Evolutionary conservation across 352 stramenopile genomes (phyloP), one percentile per base, ranked within the genome.

Genomic region (Phytophthora nicotianae): DNA sequence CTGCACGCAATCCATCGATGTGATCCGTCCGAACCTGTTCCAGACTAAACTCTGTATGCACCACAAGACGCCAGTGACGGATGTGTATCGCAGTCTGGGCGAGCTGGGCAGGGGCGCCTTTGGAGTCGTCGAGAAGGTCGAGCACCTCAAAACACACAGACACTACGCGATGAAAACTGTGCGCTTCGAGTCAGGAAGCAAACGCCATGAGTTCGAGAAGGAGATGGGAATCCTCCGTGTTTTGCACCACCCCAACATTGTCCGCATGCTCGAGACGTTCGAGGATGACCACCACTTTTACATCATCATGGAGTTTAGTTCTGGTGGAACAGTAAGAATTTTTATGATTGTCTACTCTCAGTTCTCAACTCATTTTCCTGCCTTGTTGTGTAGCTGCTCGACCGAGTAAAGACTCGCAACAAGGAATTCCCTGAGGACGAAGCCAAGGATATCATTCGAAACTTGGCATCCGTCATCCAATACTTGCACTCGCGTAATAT

Each of bases 241-340:
- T 1, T 49, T 94, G 45, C 85, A 94, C 54, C 85, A 94, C 52
- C 81, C 83, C 17, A 90, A 87, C 50, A 92, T 94, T 37, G 85
- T 94, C 54, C 76, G 77, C 16, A 89, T 94, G 75, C 43, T 92
- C 5, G 85, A 94, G 55, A 94, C 85, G 1, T 94, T 81, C 33
- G 83, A 94, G 61, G 80, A 89, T 32, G 61, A 74, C 27, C 69
- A 88, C 46, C 81, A 91, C 51, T 92, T 94, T 58, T 89, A 88
- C 58, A 92, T 94, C 64, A 90, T 94, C 74, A 94, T 94, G 85
- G 85, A 94, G 61, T 79, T 94, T 24, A 84, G 79, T 35, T 66
- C 75, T 8, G 77, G 76, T 4, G 85, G 85, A 51, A 91, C 82
- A 47, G 79, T 88, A 60, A 2, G 71, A 35, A 58, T 58, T 21